These are phyloP conservation scores for Suillus alpinus DNA, from an alignment of 768 basidiomycete genomes.

Conservation along the genomic window DNA sequence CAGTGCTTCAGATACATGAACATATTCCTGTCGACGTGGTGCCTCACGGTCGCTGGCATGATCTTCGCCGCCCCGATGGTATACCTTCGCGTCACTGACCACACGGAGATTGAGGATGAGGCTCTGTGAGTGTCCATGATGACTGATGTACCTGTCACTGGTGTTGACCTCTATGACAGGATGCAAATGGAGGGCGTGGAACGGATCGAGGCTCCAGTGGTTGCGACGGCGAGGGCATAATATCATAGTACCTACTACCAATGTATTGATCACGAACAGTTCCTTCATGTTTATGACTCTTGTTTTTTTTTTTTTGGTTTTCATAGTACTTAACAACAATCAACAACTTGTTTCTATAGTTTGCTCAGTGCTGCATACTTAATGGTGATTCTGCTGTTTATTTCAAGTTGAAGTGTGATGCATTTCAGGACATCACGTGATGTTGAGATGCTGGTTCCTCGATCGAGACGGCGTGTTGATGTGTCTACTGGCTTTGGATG, in stretches of 20 bases:
- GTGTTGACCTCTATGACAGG: not conserved
- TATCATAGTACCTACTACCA: not conserved
- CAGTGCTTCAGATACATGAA: constrained; percentile 55
- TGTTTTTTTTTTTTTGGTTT: not conserved
- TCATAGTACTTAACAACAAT: not conserved
- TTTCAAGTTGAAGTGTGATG: not conserved
- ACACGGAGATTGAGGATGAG: constrained; percentile 51
- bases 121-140: constrained; percentile 37
- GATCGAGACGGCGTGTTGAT: not conserved
- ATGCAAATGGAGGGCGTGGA: constrained; percentile 6
- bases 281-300: not conserved
- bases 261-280: not conserved
- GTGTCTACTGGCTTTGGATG: not conserved
- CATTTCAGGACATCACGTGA: not conserved
- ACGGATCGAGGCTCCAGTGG: constrained; percentile 1
- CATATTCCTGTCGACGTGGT: constrained; percentile 74
- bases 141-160: not conserved
- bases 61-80: constrained; percentile 74
- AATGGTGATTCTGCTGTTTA: not conserved
- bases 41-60: constrained; percentile 60
- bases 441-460: not conserved
- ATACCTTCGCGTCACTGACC: constrained; percentile 61
- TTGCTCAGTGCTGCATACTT: not conserved
- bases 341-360: not conserved
- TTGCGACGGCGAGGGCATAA: not conserved